Evolutionary conservation across 257 asterid genomes (phyloP).

Genomic region (Eustoma russellianum): DNA sequence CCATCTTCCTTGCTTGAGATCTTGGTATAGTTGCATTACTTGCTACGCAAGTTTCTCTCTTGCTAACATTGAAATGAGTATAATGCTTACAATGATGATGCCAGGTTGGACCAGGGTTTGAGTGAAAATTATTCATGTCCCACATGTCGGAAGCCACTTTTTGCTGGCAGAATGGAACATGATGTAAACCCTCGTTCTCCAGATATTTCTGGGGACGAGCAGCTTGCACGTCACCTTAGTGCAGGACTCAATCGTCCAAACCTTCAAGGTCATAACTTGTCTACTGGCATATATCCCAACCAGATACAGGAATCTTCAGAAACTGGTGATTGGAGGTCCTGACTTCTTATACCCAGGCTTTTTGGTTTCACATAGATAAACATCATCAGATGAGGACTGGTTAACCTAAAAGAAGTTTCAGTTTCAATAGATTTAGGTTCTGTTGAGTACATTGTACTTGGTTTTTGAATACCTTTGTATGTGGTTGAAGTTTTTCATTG

Average conservation of each 20-base stretch:
- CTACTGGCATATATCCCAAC: constrained; percentile 47
- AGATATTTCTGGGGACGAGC: constrained; percentile 71
- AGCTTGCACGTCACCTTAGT: constrained; percentile 86
- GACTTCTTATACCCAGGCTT: background rate
- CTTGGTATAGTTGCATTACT: constrained; percentile 46
- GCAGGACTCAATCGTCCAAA: constrained; percentile 59
- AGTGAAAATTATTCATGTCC: constrained; percentile 91
- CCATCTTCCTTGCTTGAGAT: constrained; percentile 92
- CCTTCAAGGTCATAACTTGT: constrained; percentile 51
- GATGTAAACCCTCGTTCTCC: constrained; percentile 33
- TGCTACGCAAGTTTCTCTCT: background rate
- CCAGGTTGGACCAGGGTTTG: constrained; percentile 87
- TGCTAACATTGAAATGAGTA: constrained; percentile 3
- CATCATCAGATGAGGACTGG: too few relatives aligned
- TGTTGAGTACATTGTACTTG: too few relatives aligned
- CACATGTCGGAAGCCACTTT: constrained; percentile 90
- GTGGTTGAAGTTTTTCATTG: background rate
- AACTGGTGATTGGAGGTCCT: constrained; percentile 27
- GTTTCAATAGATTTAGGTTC: too few relatives aligned
- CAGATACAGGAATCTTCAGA: constrained; percentile 51
- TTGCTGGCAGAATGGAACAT: constrained; percentile 44
- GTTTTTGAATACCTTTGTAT: too few relatives aligned
- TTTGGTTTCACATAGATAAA: background rate
- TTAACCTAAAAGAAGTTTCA: too few relatives aligned
- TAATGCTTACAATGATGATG: constrained; percentile 12